phyloP scores from a whole-genome alignment of 2,329 filamentous ascomycete species.

The Acephala macrosclerotiorum region DNA sequence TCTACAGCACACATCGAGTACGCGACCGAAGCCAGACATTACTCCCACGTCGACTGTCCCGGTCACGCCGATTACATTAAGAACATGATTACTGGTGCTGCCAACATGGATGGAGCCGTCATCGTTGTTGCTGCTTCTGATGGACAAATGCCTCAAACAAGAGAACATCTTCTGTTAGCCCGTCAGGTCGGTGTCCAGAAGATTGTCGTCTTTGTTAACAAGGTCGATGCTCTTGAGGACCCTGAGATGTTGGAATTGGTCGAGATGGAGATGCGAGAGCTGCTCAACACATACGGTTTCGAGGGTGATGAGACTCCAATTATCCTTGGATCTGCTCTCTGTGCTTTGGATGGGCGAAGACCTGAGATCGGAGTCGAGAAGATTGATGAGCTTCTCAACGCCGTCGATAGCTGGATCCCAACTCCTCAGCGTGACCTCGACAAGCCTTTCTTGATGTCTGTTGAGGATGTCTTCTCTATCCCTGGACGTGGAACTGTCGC shows the following conservation, averaged over 20 bases:
- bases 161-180: conserved; percentile 96
- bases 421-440: conserved; percentile 93
- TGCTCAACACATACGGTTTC: conserved; percentile 91
- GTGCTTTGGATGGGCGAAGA: conserved; percentile 86
- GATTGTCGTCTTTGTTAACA: conserved; percentile 99
- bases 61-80: conserved; percentile 99
- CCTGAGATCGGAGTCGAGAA: conserved; percentile 86
- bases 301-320: conserved; percentile 98
- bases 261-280: conserved; percentile 99
- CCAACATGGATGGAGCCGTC: conserved; percentile 99
- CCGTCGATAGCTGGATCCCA: conserved; percentile 96
- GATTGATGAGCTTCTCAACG: conserved; percentile 89
- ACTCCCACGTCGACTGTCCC: conserved; percentile 99
- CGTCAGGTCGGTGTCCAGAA: conserved; percentile 98
- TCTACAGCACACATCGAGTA: conserved; percentile 99
- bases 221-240: conserved; percentile 96
- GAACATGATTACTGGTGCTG: conserved; percentile 99
- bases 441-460: conserved; percentile 99
- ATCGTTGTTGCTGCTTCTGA: conserved; percentile 98
- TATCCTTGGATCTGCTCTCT: conserved; percentile 95
- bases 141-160: conserved; percentile 99
- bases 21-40: conserved; percentile 91
- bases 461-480: conserved; percentile 93
- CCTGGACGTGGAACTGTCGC: conserved; percentile 95
- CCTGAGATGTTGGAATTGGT: conserved; percentile 99